These are phyloP conservation scores for Candida albicans DNA, from an alignment of 1,139 yeast species.

Conservation along the genomic window DNA sequence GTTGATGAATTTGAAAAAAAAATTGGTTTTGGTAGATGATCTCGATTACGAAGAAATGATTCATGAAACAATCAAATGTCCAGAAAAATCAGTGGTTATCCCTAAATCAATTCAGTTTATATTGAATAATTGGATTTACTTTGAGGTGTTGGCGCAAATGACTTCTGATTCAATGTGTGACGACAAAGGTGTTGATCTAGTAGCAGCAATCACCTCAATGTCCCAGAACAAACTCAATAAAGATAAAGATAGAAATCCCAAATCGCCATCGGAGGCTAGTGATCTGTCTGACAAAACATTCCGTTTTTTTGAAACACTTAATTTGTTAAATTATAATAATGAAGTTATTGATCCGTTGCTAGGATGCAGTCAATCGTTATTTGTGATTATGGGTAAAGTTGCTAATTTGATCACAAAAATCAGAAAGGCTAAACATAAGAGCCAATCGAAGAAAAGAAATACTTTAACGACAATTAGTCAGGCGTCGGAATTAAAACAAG, in stretches of 20 bases:
- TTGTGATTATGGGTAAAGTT: conserved; percentile 62
- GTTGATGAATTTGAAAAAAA: conserved; percentile 20
- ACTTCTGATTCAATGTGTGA: conserved; percentile 50
- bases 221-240: conserved; percentile 5
- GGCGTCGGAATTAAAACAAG: conserved; percentile 56
- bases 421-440: conserved; percentile 26
- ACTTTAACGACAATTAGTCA: conserved; percentile 49
- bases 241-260: conserved; percentile 3
- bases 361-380: conserved; percentile 65
- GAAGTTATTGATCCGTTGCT: conserved; percentile 60
- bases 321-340: conserved; percentile 25
- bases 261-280: conserved; percentile 6
- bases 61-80: conserved; percentile 15
- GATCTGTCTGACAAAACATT: conserved; percentile 14
- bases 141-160: conserved; percentile 66
- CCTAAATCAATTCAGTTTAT: conserved; percentile 53
- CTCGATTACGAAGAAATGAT: conserved; percentile 37
- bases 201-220: conserved; percentile 40
- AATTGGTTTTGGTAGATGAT: conserved; percentile 33
- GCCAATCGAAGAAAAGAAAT: conserved; percentile 23
- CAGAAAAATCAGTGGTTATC: conserved; percentile 17
- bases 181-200: conserved; percentile 44
- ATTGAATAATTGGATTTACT: conserved; percentile 64
- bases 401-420: conserved; percentile 56
- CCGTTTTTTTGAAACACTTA: conserved; percentile 35